Evolutionary conservation across 805 yeast species (phyloP), one percentile per base, ranked within the genome.

Genomic region (Yamadazyma ubonensis): DNA sequence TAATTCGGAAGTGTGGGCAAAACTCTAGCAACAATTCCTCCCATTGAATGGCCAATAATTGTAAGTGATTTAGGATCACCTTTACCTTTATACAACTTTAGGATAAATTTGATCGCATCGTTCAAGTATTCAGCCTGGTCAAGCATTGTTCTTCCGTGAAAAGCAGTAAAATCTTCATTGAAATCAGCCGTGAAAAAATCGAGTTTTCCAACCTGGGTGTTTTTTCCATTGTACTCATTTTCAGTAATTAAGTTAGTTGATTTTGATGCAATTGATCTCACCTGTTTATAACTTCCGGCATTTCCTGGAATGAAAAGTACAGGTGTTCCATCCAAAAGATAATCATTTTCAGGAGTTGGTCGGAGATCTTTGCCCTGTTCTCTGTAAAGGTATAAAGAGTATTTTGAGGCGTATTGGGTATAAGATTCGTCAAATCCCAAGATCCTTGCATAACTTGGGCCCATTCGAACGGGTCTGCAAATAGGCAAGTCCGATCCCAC

Each of bases 291-390:
- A 41, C 95, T 83, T 1, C 99, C 99, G 0, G 99, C 99, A 57
- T 95, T 93, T 0, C 99, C 99, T 0, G 99, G 99, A 29, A 95
- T 84, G 59, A 93, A 93, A 11, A 93, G 65, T 1, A 88, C 89
- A 0, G 99, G 99, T 1, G 86, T 75, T 0, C 98, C 98, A 39
- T 69, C 72, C 21, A 73, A 63, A 19, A 57, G 39, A 53, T 62
- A 39, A 46, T 52, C 56, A 26, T 52, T 43, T 44, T 59, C 43
- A 54, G 55, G 56, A 12, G 54, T 49, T 0, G 96, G 91, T 4
- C 72, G 56, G 3, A 55, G 55, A 54, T 84, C 91, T 48, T 65
- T 68, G 0, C 79, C 83, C 46, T 86, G 95, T 54, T 95, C 99
- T 39, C 97, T 65, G 61, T 91, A 93, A 2, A 89, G 70, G 51